phyloP scores from a whole-genome alignment of 2,329 filamentous ascomycete species.

The Botrytis byssoidea region DNA sequence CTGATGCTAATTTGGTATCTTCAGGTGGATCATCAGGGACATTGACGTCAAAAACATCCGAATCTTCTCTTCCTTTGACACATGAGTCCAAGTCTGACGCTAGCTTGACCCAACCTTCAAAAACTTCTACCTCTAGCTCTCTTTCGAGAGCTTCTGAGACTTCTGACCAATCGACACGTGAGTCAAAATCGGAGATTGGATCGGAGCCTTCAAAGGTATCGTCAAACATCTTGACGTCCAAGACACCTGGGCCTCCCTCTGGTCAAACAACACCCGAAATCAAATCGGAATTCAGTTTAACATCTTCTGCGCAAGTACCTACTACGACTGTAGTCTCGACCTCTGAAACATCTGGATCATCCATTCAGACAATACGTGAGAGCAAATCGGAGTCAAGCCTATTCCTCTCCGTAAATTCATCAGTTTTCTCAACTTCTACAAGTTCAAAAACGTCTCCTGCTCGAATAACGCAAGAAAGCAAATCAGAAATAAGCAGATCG shows the following conservation, averaged over 20 bases:
- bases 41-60: neutral
- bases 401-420: neutral
- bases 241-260: neutral
- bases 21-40: neutral
- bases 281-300: neutral
- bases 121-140: neutral
- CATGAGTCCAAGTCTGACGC: neutral
- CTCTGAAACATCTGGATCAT: neutral
- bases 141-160: neutral
- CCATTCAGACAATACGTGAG: neutral
- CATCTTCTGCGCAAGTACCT: neutral
- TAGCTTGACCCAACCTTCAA: neutral
- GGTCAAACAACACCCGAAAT: neutral
- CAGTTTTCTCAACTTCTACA: neutral
- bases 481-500: neutral
- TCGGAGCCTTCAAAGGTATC: neutral
- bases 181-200: neutral
- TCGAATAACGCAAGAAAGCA: neutral
- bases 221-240: neutral
- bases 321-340: neutral
- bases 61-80: neutral
- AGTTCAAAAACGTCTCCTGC: neutral
- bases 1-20: neutral
- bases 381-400: neutral
- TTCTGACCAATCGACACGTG: neutral